phyloP scores from a whole-genome alignment of 352 stramenopile species.

The Pythium coloratum region DNA sequence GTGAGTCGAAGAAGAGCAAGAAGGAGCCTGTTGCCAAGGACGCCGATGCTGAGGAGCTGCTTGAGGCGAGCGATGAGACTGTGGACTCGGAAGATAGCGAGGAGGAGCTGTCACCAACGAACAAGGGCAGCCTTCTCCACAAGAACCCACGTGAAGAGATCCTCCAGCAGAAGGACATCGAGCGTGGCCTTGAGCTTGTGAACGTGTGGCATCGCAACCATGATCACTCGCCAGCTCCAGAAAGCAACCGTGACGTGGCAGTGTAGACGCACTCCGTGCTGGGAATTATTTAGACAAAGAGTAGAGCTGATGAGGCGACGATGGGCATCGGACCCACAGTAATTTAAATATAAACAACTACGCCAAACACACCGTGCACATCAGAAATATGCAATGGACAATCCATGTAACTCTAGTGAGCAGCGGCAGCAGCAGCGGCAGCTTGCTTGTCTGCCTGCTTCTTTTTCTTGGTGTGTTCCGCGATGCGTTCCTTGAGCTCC shows the following conservation, averaged over 20 bases:
- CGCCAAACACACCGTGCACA: not conserved
- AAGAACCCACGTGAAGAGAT: slow-evolving; percentile 39
- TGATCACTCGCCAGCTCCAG: slow-evolving; percentile 12
- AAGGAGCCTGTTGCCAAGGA: slow-evolving; percentile 37
- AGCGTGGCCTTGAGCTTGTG: slow-evolving; percentile 64
- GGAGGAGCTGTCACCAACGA: slow-evolving; percentile 30
- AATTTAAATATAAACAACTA: slow-evolving; percentile 26
- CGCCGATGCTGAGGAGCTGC: slow-evolving; percentile 47
- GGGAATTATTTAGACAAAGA: slow-evolving; percentile 24
- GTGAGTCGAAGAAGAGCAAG: slow-evolving; percentile 31
- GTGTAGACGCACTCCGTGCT: not conserved
- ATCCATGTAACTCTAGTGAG: not conserved
- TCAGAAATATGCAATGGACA: not conserved
- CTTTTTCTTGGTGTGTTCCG: slow-evolving; percentile 79
- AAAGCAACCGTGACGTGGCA: not conserved
- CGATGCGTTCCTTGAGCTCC: slow-evolving; percentile 72
- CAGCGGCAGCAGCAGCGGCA: slow-evolving; percentile 20
- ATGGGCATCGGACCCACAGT: slow-evolving; percentile 15
- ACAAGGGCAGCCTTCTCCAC: slow-evolving; percentile 25
- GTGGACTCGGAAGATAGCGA: slow-evolving; percentile 57
- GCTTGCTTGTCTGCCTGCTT: slow-evolving; percentile 60
- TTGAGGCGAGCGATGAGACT: slow-evolving; percentile 68
- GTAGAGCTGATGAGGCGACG: not conserved
- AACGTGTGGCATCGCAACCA: slow-evolving; percentile 65
- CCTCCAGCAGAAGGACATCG: slow-evolving; percentile 42